Percentiles rank a stretch among this genome's conserved stretches.
These are phyloP conservation scores for Carex parvula DNA, from an alignment of 176 grass and related monocot species.

Conservation along the genomic window DNA sequence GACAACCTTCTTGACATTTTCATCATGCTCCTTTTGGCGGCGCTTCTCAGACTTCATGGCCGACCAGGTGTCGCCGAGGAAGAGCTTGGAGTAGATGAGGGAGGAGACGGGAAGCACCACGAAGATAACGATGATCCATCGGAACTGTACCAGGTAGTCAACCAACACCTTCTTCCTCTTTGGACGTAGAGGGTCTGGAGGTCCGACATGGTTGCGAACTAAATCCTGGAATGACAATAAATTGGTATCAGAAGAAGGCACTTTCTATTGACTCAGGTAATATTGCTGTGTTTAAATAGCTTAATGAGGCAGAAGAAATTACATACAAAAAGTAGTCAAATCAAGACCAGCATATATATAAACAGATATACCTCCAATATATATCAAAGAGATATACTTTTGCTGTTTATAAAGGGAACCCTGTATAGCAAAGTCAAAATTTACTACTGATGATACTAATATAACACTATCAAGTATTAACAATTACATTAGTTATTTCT, in stretches of 20 bases:
- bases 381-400: not conserved
- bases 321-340: not conserved
- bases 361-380: too few relatives aligned
- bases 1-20: conserved; percentile 73
- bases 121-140: conserved; percentile 85
- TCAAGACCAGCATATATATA: not conserved
- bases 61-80: conserved; percentile 58
- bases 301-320: too few relatives aligned
- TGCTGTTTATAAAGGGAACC: not conserved
- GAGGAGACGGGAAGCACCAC: conserved; percentile 64
- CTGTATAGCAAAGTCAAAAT: not conserved
- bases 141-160: conserved; percentile 75
- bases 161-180: conserved; percentile 75
- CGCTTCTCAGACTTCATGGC: conserved; percentile 72
- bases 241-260: not conserved
- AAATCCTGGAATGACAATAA: conserved; percentile 21
- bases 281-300: not conserved
- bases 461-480: not conserved
- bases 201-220: conserved; percentile 59
- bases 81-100: conserved; percentile 66
- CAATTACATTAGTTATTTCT: not conserved
- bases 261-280: not conserved
- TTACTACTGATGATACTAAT: not conserved
- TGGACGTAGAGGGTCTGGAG: conserved; percentile 44
- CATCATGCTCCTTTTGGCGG: conserved; percentile 67